These are phyloP conservation scores for Thoreauomyces humboldtii DNA, from an alignment of 192 early-diverging fungal genomes.

Conservation along the genomic window DNA sequence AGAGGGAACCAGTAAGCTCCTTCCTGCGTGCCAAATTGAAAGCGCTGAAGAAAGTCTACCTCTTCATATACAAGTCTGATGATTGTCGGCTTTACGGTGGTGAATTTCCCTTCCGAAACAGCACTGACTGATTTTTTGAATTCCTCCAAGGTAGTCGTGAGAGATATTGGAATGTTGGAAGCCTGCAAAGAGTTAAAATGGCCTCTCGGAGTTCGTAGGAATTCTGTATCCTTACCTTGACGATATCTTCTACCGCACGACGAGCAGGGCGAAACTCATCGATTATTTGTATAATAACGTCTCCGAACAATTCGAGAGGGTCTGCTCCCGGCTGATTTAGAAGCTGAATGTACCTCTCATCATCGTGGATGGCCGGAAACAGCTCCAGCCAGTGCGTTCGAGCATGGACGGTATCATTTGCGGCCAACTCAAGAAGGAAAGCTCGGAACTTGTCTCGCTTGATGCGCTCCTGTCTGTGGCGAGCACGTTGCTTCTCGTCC, in stretches of 20 bases:
- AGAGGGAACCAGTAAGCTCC: background rate
- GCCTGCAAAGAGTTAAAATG: background rate
- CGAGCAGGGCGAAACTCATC: conserved; percentile 69
- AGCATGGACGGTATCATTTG: conserved; percentile 60
- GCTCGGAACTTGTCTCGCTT: conserved; percentile 58
- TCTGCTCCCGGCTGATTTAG: conserved; percentile 80
- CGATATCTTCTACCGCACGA: conserved; percentile 60
- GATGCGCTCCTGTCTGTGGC: conserved; percentile 65
- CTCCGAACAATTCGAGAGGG: conserved; percentile 94
- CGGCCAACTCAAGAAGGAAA: conserved; percentile 63
- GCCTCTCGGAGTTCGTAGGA: too few species aligned
- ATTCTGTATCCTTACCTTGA: conserved; percentile 56
- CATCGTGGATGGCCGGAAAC: conserved; percentile 68
- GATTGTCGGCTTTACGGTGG: conserved; percentile 5
- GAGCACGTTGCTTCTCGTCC: conserved; percentile 30
- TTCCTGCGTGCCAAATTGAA: too few species aligned
- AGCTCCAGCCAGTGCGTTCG: conserved; percentile 85
- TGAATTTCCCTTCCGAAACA: background rate
- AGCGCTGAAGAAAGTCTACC: too few species aligned
- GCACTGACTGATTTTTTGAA: background rate
- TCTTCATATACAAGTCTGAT: conserved; percentile 35
- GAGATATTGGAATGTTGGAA: background rate
- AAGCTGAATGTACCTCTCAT: conserved; percentile 66
- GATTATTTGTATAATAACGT: conserved; percentile 76
- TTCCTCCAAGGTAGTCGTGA: conserved; percentile 5